Evolutionary conservation across 495 filamentous ascomycete species (phyloP), one percentile per base, ranked within the genome.

Genomic region (Xylaria sp.): DNA sequence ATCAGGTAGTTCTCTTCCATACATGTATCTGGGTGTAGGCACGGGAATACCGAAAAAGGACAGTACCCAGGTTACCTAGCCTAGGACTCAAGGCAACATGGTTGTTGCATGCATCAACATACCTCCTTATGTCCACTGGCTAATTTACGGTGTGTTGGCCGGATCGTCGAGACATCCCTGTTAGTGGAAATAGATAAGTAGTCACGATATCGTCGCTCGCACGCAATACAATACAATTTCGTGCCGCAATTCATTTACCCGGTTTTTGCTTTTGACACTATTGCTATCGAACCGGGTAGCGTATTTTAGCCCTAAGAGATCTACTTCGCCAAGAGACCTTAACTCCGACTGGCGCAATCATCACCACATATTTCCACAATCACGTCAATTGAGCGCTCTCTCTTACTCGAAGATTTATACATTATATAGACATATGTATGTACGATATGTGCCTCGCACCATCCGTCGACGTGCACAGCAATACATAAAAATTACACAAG

Each of bases 401-500:
- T 50, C 21, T 67, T 52, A 7, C n/a, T 50, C 17, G 44, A 43
- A 59, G 33, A 40, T 67, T 67, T 55, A 41, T 67, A 55, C 48
- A 55, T 67, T 67, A 67, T 67, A 14, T 48, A 67, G 33, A 55
- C 48, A 41, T 67, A 67, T 67, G 33, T 67, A 67, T 67, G 64
- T 55, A 55, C 64, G 48, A 67, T 46, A 66, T 52, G 62, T 50
- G 62, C 43, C 31, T 66, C 31, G 62, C 2, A 24, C 44, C 26
- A 29, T 55, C 29, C 33, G 43, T 35, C 12, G 21, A 17, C 15
- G n/a, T 40, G 33, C 44, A 67, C 3, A 40, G 40, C n/a, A 7
- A 44, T 29, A 50, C 46, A 15, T 52, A 40, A 66, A 5, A 67
- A 17, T 55, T 67, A 41, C 64, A 67, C 64, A 67, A 53, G 31